A percentile compares a stretch with the other conserved stretches of the same genome.
Evolutionary conservation across 2,329 filamentous ascomycete species (phyloP).

Genomic region (Teratosphaeria zuluensis): DNA sequence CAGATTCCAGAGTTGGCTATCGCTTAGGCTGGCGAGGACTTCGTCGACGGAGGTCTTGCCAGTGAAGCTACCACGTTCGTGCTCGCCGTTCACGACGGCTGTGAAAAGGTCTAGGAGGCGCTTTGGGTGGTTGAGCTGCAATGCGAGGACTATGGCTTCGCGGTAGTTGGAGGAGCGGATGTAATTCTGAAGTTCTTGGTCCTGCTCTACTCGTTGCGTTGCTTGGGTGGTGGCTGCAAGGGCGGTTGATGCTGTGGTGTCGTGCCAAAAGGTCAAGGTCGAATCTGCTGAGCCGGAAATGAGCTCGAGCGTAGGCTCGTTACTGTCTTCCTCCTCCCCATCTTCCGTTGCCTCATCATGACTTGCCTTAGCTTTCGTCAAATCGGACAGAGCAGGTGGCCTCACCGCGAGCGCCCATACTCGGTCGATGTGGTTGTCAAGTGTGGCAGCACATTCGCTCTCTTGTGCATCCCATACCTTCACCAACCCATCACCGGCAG

Average conservation of each 20-base stretch:
- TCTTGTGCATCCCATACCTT: slow-evolving; percentile 90
- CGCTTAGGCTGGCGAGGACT: slow-evolving; percentile 66
- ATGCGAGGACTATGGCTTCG: slow-evolving; percentile 81
- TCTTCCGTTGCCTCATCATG: slow-evolving; percentile 20
- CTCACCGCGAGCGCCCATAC: slow-evolving; percentile 83
- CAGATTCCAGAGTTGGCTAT: slow-evolving; percentile 77
- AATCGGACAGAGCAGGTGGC: slow-evolving; percentile 31
- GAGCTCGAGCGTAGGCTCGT: slow-evolving; percentile 50
- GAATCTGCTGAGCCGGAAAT: slow-evolving; percentile 89
- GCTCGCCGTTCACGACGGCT: slow-evolving; percentile 57
- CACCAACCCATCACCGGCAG: slow-evolving; percentile 86
- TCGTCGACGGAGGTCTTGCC: slow-evolving; percentile 65
- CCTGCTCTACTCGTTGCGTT: slow-evolving; percentile 77
- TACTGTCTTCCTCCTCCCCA: slow-evolving; percentile 8
- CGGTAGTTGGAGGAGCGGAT: slow-evolving; percentile 81
- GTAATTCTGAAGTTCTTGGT: slow-evolving; percentile 88
- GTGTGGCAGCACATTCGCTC: slow-evolving; percentile 75
- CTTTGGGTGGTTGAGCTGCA: slow-evolving; percentile 89
- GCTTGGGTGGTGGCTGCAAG: slow-evolving; percentile 63
- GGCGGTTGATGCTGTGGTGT: slow-evolving; percentile 75
- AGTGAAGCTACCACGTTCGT: slow-evolving; percentile 52
- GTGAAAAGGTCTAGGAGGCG: slow-evolving; percentile 78
- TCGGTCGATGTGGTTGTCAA: slow-evolving; percentile 94
- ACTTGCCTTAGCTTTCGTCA: slow-evolving; percentile 10
- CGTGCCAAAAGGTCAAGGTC: slow-evolving; percentile 89